Percentiles rank a stretch among this genome's conserved stretches.
Evolutionary conservation across 164 flowering plant species (phyloP).

Genomic region (Pachysandra terminalis): DNA sequence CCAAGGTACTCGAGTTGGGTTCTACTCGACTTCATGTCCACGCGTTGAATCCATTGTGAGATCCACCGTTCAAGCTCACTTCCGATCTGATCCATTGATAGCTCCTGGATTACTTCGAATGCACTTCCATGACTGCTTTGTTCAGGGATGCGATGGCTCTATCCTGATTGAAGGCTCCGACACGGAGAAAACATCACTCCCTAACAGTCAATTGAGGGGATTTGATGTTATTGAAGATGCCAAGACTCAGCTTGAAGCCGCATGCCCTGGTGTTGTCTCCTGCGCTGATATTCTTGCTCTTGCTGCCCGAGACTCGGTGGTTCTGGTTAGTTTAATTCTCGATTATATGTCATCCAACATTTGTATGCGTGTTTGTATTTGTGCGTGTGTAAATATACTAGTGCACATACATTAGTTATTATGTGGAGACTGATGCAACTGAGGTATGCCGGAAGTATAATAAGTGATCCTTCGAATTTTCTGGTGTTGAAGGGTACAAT

Average conservation of each 20-base stretch:
- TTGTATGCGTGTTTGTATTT: no score
- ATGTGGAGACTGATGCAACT: no score
- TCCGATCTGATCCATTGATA: constrained; percentile 27
- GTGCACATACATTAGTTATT: no score
- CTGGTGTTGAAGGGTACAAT: no score
- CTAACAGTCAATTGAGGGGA: constrained; percentile 42
- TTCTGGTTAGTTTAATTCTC: constrained; percentile 37
- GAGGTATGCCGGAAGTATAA: no score
- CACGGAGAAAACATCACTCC: constrained; percentile 47
- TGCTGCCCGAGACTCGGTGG: constrained; percentile 65
- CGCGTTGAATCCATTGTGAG: constrained; percentile 43
- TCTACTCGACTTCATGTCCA: constrained; percentile 44
- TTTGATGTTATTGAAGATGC: constrained; percentile 58
- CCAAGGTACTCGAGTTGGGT: constrained; percentile 43
- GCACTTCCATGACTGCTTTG: constrained; percentile 78
- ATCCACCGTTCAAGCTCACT: constrained; percentile 30
- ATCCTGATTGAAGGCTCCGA: constrained; percentile 41
- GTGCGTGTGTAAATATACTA: no score
- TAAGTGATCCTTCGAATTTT: no score
- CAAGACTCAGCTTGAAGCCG: constrained; percentile 48
- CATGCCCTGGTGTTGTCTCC: constrained; percentile 68
- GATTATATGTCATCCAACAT: no score
- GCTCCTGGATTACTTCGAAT: constrained; percentile 59
- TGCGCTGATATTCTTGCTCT: constrained; percentile 71
- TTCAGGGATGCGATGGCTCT: constrained; percentile 68